Percentiles rank a stretch among this genome's conserved stretches.
Evolutionary conservation across 306 rosid genomes (phyloP).

Genomic region (Leucaena leucocephala): DNA sequence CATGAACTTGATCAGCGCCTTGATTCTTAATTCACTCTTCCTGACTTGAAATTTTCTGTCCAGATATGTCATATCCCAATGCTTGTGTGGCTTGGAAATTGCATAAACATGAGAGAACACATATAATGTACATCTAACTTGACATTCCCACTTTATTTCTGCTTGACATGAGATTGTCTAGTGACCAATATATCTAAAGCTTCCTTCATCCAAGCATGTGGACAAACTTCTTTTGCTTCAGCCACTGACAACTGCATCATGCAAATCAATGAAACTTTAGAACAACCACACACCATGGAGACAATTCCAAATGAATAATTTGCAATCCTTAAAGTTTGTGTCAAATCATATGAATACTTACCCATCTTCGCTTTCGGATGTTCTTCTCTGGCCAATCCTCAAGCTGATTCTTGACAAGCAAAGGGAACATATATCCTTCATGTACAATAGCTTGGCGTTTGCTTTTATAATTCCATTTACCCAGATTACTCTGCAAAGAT

Average conservation of each 20-base stretch:
- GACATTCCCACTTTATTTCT: conserved; percentile 9
- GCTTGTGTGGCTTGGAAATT: conserved; percentile 31
- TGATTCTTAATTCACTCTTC: not conserved
- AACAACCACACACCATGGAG: conserved; percentile 3
- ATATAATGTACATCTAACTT: conserved; percentile 39
- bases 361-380: conserved; percentile 73
- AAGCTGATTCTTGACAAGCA: conserved; percentile 66
- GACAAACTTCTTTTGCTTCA: conserved; percentile 82
- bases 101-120: conserved; percentile 29
- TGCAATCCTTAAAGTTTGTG: not conserved
- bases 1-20: not conserved
- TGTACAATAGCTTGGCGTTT: conserved; percentile 66
- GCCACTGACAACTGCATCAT: conserved; percentile 68
- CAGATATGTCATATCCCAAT: conserved; percentile 19
- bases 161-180: conserved; percentile 42
- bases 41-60: conserved; percentile 29
- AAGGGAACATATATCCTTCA: conserved; percentile 79
- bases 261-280: conserved; percentile 39
- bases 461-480: conserved; percentile 78
- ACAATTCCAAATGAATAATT: not conserved
- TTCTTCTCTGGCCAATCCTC: conserved; percentile 85
- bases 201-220: conserved; percentile 87
- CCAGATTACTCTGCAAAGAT: conserved; percentile 62
- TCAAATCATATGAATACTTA: conserved; percentile 40
- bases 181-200: conserved; percentile 68